Evolutionary conservation across 352 stramenopile genomes (phyloP), one percentile per base, ranked within the genome.

Genomic region (Globisporangium acanthophoron): DNA sequence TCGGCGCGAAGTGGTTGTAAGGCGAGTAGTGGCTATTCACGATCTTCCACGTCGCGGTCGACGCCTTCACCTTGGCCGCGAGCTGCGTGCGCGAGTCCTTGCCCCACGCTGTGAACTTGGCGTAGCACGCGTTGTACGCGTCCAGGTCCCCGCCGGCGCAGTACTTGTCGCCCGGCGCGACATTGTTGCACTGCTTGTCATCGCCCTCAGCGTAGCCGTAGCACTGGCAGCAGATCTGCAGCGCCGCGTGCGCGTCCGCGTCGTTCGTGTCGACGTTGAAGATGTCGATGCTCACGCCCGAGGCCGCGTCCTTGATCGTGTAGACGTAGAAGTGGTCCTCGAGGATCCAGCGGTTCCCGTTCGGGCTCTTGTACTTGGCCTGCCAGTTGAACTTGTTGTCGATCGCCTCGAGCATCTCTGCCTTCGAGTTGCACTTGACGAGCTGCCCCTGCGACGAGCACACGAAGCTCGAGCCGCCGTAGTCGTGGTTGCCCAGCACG

Each of bases 401-500:
- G 50, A 92, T 61, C 4, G 58, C 54, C 18, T 64, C 52, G 24
- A 91, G 33, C 15, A 94, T 46, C 16, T 76, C 74, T 8, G 21
- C 56, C 16, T 66, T 73, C 37, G 70, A 76, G 12, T 65, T 69
- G 57, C 85, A 94, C 24, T 82, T 51, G 0, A 72, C 62, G 1
- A 72, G 71, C 18, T 62, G 43, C 9, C 70, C 74, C 11, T 70
- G 72, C n/a, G 63, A 54, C 5, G 76, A 71, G 49, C 85, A 95
- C n/a, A 90, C 71, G 55, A 76, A 95, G 31, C 79, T 89, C 5
- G 80, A 76, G 5, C 85, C 85, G 47, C 85, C 83, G 40, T 93
- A 91, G 66, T 95, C 85, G 60, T 93, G 85, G 65, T 95, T 95
- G 41, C 85, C 85, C 66, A 92, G 75, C 41, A 93, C 80, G 37